These are phyloP conservation scores for Eucalyptus curtisii DNA, from an alignment of 345 rosid species.

Conservation along the genomic window DNA sequence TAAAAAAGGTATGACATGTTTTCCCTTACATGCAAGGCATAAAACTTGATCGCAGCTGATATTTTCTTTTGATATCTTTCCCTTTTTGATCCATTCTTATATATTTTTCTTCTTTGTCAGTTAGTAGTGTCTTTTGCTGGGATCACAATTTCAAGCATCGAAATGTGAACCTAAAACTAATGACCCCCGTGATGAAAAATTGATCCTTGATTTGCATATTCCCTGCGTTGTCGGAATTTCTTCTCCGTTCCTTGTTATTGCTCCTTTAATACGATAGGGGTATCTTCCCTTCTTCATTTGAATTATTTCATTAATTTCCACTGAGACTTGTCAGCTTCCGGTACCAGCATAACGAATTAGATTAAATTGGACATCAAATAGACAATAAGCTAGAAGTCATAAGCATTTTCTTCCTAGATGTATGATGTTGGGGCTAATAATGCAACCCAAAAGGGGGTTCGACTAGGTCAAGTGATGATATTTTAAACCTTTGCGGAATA, in stretches of 20 bases:
- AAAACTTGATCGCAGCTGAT: background rate
- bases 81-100: background rate
- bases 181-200: background rate
- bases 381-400: background rate
- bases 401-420: background rate
- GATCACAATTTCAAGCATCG: background rate
- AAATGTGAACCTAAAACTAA: background rate
- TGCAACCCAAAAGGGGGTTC: background rate
- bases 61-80: background rate
- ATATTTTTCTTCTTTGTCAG: background rate
- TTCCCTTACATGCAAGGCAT: background rate
- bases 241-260: background rate
- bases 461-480: background rate
- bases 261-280: background rate
- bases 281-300: background rate
- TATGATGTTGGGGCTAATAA: background rate
- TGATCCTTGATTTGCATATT: background rate
- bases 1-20: background rate
- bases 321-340: background rate
- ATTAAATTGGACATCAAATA: background rate
- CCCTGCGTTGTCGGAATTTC: background rate
- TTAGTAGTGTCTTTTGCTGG: background rate
- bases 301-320: background rate
- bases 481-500: background rate
- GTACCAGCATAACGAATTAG: background rate